phyloP scores from a whole-genome alignment of 164 flowering plant species.

The Protea cynaroides region DNA sequence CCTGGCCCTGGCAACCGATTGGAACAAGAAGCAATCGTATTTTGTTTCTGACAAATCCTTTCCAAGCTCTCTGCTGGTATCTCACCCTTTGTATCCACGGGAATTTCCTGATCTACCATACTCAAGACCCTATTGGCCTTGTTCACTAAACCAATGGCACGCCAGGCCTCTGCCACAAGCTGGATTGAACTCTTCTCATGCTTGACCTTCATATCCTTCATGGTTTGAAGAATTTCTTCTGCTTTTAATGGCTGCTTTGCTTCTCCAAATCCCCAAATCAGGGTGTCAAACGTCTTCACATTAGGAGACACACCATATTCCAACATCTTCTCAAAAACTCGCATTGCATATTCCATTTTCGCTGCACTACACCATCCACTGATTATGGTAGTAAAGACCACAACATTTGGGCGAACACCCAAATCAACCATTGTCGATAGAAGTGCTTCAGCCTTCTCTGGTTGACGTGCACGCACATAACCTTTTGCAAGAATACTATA shows the following conservation, averaged over 20 bases:
- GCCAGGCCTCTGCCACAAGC: slow-evolving; percentile 77
- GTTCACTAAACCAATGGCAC: slow-evolving; percentile 39
- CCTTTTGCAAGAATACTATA: slow-evolving; percentile 94
- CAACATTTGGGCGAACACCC: slow-evolving; percentile 67
- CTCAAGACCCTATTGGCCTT: slow-evolving; percentile 48
- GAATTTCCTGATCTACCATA: slow-evolving; percentile 7
- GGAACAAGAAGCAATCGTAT: slow-evolving; percentile 16
- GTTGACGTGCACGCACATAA: slow-evolving; percentile 73
- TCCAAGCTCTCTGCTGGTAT: slow-evolving; percentile 14
- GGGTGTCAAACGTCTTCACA: slow-evolving; percentile 78
- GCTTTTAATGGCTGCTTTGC: slow-evolving; percentile 88
- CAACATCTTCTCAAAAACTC: slow-evolving; percentile 56
- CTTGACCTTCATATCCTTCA: slow-evolving; percentile 44
- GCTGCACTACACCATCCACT: slow-evolving; percentile 94
- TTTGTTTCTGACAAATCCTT: slow-evolving; percentile 23
- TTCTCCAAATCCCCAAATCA: slow-evolving; percentile 94
- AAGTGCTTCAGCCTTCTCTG: slow-evolving; percentile 72
- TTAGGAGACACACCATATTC: slow-evolving; percentile 59
- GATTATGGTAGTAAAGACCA: slow-evolving; percentile 82
- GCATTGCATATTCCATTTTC: slow-evolving; percentile 65
- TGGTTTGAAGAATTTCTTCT: slow-evolving; percentile 61
- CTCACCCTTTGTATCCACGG: slow-evolving; percentile 9
- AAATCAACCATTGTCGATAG: slow-evolving; percentile 43
- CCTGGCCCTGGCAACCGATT: slow-evolving; percentile 21
- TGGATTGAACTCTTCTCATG: slow-evolving; percentile 49